phyloP scores from a whole-genome alignment of 73 alveolate genomes.

The Uronychia binucleata region DNA sequence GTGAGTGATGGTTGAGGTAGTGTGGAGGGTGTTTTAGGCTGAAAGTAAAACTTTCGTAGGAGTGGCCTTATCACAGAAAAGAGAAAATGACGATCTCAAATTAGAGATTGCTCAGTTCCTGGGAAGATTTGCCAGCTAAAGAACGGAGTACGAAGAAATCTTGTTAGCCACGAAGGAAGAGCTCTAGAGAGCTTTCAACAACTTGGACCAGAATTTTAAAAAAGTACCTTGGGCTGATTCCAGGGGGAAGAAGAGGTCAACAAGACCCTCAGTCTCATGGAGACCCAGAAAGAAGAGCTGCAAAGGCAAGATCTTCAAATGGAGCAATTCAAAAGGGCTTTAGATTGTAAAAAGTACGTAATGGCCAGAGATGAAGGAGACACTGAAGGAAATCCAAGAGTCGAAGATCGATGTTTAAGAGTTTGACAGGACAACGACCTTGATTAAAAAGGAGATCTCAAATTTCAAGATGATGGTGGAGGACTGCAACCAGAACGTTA shows the following conservation, averaged over 20 bases:
- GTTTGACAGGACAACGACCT: not conserved
- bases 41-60: not conserved
- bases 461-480: not conserved
- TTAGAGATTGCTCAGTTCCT: not conserved
- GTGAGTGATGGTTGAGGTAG: too few species aligned
- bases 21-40: not conserved
- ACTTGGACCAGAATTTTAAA: too few species aligned
- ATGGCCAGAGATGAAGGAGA: not conserved
- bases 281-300: not conserved
- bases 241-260: not conserved
- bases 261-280: not conserved
- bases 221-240: not conserved
- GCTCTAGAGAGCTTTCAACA: not conserved
- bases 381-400: not conserved
- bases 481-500: not conserved
- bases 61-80: not conserved
- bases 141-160: not conserved
- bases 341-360: not conserved
- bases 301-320: not conserved
- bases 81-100: not conserved
- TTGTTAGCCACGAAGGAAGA: not conserved
- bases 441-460: not conserved
- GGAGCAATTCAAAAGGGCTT: not conserved
- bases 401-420: not conserved
- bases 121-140: not conserved